A percentile compares a stretch with the other conserved stretches of the same genome.
Evolutionary conservation across 1,139 yeast species (phyloP).

Genomic region (Schwanniomyces etchellsii): DNA sequence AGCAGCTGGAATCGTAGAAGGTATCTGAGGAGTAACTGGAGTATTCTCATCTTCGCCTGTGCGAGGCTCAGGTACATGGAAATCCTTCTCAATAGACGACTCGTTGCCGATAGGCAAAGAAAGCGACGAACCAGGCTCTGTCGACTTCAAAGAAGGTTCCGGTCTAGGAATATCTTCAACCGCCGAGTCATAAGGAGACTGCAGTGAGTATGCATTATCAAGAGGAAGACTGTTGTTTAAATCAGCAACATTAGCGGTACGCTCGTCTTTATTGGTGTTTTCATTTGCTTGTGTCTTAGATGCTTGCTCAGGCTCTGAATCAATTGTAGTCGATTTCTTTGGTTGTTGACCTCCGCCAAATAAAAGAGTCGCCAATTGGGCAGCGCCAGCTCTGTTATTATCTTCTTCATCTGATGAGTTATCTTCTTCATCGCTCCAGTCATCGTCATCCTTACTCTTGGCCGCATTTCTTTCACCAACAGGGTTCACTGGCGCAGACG

Average conservation of each 20-base stretch:
- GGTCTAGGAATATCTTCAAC: not conserved
- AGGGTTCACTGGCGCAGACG: not conserved
- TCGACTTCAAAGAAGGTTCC: not conserved
- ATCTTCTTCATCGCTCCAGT: conserved; percentile 61
- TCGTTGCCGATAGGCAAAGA: too few relatives aligned
- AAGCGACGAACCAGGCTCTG: too few relatives aligned
- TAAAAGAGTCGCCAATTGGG: conserved; percentile 55
- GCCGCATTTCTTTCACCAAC: not conserved
- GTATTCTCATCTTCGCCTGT: too few relatives aligned
- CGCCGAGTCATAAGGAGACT: not conserved
- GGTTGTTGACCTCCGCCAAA: conserved; percentile 60
- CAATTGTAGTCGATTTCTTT: too few relatives aligned
- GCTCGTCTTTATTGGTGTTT: conserved; percentile 2
- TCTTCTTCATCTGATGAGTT: conserved; percentile 44
- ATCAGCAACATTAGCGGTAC: conserved; percentile 5
- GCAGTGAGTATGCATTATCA: not conserved
- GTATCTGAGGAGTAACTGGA: too few relatives aligned
- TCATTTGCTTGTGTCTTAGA: not conserved
- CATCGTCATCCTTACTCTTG: conserved; percentile 34
- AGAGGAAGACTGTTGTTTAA: not conserved
- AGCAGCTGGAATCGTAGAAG: too few relatives aligned
- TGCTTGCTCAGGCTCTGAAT: too few relatives aligned
- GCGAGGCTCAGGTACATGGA: too few relatives aligned
- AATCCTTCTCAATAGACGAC: too few relatives aligned
- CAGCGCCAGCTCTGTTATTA: conserved; percentile 52